Evolutionary conservation across 1,139 yeast genomes (phyloP), one percentile per base, ranked within the genome.

Genomic region (Suzukiozyma palmioleophila): DNA sequence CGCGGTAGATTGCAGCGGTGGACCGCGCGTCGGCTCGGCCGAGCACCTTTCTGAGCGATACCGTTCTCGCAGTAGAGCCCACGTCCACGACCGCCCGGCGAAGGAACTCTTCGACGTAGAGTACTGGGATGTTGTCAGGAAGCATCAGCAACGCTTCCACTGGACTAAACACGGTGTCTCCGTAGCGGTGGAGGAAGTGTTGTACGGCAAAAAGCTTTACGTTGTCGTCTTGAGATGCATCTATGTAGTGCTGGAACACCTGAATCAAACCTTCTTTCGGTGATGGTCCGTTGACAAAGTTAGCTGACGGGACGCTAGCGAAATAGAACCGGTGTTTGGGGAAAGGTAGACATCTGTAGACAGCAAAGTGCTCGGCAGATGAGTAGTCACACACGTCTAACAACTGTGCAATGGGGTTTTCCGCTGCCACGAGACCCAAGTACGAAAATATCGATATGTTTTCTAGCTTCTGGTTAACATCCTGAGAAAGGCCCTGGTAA

Each of bases 51-150:
- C 48, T 54, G 33, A 66, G 32, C 3, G 51, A 40, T 2, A 50
- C 40, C 10, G 51, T 53, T 18, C 56, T 48, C 30, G 54, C 58
- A 3, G 43, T 40, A 8, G 50, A 37, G 27, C 60, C 61, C 15
- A 60, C 37, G 2, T 52, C 52, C 16, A 58, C 49, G 8, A 67
- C 41, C 2, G 56, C 43, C 1, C 45, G 40, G 10, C 49, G 45
- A 16, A 70, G 47, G 43, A 56, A 69, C 10, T 57, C 58, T 34
- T 55, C 47, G n/a, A 68, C 47, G 37, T 60, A 57, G 10, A 56
- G 50, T 13, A 71, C 35, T 0, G 76, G 73, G 28, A 64, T 50
- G 16, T 55, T 47, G 3, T 48, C 45, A 2, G 76, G 76, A 9
- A 69, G 43, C 43, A 58, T 40, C 3, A 47, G 44, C 15, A 70